Evolutionary conservation across 1,284 basidiomycete genomes (phyloP), one percentile per base, ranked within the genome.

Genomic region (Rhodotorula sp.): DNA sequence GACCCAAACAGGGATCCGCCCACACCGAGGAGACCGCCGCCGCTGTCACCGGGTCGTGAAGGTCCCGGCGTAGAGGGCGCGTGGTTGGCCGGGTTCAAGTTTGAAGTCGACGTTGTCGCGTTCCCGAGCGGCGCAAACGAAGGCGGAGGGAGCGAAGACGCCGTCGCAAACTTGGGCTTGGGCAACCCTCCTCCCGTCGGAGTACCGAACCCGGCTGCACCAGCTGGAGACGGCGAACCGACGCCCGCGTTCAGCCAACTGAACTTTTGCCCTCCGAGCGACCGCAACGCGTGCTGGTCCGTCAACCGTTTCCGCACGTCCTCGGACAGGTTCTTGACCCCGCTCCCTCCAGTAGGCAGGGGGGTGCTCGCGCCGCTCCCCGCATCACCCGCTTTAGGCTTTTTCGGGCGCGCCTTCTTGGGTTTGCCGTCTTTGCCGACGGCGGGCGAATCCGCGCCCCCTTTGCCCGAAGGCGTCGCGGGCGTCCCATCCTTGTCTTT

Each of bases 231-330:
- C 12, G 76, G 73, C 2, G 79, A 10, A 77, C 74, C 45, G 83
- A 79, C 58, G 82, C 69, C 68, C 18, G 69, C 86, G 26, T 84
- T 91, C 88, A 93, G 90, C 92, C 91, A 93, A 21, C 90, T 85
- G 78, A 92, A 93, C 79, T 88, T 87, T 63, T 82, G 82, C 3
- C 77, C 78, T 0, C 91, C 91, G n/a, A 90, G 89, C 3, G 90
- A 90, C 78, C 91, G 89, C 76, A 87, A 89, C n/a, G 92, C 91
- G 7, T 90, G 89, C 47, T 90, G 90, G 79, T 93, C 92, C 58
- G 89, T 90, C 87, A 93, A 87, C 79, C 91, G 91, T 84, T 93
- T 93, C 75, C 89, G 84, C 76, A 92, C 89, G 77, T 93, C 91
- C 80, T 92, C 91, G 3, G 87, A 88, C 89, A 93, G 91, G 79